Conservation (phyloP, 257 asterid genomes). For the Phtheirospermum japonicum region DNA sequence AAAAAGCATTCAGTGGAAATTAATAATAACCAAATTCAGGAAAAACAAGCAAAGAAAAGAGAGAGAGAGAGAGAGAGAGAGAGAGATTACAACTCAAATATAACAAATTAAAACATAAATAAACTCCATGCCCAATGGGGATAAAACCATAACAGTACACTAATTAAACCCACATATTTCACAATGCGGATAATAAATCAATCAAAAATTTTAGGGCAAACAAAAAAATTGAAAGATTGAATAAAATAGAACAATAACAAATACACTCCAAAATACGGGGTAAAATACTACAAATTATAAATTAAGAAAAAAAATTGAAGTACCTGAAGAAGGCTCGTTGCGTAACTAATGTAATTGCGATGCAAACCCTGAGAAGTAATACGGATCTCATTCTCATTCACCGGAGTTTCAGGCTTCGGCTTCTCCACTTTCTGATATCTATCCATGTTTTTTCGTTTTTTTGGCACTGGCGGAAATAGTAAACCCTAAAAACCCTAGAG, state of each 20-base stretch:
- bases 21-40: neutral
- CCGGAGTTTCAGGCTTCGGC: conserved; percentile 73
- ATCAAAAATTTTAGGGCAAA: neutral
- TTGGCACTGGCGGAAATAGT: conserved; percentile 21
- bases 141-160: neutral
- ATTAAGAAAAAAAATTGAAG: neutral
- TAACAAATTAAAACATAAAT: neutral
- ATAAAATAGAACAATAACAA: neutral
- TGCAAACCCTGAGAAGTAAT: conserved; percentile 84
- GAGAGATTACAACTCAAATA: neutral
- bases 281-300: neutral
- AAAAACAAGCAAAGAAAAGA: no score
- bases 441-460: conserved; percentile 50
- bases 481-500: conserved; percentile 52
- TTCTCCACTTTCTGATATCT: conserved; percentile 87
- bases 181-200: neutral
- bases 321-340: conserved; percentile 82
- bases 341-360: conserved; percentile 83
- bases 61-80: no score
- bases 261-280: neutral
- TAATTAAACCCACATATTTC: neutral
- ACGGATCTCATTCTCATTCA: conserved; percentile 94
- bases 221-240: neutral
- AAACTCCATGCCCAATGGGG: neutral
- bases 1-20: no score